A percentile compares a stretch with the other conserved stretches of the same genome.
These are phyloP conservation scores for Rhizopus arrhizus DNA, from an alignment of 371 early-diverging fungal genomes.

Conservation along the genomic window DNA sequence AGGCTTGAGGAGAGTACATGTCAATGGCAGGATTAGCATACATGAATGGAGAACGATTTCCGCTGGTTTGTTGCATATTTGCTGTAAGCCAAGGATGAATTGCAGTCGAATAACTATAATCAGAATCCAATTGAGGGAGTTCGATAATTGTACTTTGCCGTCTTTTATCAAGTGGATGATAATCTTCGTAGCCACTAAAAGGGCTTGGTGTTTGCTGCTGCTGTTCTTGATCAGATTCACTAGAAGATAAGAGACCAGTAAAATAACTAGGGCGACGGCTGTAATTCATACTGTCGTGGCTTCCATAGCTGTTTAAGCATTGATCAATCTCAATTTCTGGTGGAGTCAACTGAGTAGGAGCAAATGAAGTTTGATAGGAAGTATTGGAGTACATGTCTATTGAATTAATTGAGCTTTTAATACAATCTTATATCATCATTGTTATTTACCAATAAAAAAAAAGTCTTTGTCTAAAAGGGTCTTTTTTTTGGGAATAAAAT, in stretches of 20 bases:
- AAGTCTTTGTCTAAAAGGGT: not conserved
- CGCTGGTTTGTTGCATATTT: not conserved
- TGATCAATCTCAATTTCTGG: not conserved
- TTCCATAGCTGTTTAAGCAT: constrained; percentile 21
- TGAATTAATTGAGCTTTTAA: too few relatives aligned
- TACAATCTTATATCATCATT: too few relatives aligned
- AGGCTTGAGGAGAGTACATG: constrained; percentile 28
- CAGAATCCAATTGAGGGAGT: constrained; percentile 12
- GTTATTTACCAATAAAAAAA: too few relatives aligned
- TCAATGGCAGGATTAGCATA: constrained; percentile 29
- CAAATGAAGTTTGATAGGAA: too few relatives aligned
- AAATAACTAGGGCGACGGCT: constrained; percentile 30
- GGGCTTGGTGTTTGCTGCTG: constrained; percentile 30
- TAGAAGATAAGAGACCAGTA: constrained; percentile 21
- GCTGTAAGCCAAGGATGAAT: constrained; percentile 19
- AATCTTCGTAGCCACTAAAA: constrained; percentile 30
- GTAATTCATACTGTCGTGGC: constrained; percentile 33
- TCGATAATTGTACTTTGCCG: constrained; percentile 23
- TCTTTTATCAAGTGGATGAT: constrained; percentile 28
- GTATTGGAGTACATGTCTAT: too few relatives aligned
- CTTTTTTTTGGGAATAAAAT: not conserved
- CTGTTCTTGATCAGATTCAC: constrained; percentile 23
- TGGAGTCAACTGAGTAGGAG: too few relatives aligned
- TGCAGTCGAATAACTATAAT: constrained; percentile 10
- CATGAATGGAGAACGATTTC: constrained; percentile 25